A percentile compares a stretch with the other conserved stretches of the same genome.
Evolutionary conservation across 257 asterid species (phyloP).

Genomic region (Lycium barbarum): DNA sequence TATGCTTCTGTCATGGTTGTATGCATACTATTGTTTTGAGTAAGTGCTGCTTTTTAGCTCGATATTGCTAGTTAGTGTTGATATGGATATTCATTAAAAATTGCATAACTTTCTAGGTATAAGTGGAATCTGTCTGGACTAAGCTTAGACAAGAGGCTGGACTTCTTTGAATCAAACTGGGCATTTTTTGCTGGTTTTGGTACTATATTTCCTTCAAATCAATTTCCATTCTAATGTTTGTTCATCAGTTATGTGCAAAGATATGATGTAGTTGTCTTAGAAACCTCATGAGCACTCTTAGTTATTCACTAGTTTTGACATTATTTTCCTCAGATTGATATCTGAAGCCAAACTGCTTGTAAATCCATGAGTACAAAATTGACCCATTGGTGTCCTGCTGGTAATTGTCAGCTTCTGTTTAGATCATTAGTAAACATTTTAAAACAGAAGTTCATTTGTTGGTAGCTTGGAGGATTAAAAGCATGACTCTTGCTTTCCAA

Average conservation of each 20-base stretch:
- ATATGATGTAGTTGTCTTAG: conserved; percentile 15
- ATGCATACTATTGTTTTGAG: conserved; percentile 99
- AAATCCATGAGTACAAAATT: background rate
- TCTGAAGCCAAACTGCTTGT: background rate
- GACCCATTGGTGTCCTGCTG: conserved; percentile 14
- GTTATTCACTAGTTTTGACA: background rate
- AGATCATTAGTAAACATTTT: background rate
- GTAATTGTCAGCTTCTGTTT: conserved; percentile 16
- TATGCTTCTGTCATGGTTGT: conserved; percentile 94
- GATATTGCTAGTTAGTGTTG: conserved; percentile 26
- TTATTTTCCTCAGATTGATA: conserved; percentile 1
- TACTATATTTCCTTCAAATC: conserved; percentile 38
- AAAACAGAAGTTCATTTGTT: conserved; percentile 5
- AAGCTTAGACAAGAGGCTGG: conserved; percentile 94
- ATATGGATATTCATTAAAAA: conserved; percentile 27
- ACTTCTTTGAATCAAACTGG: conserved; percentile 98
- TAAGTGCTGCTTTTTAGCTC: conserved; percentile 52
- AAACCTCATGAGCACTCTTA: conserved; percentile 21
- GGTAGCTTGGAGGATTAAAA: no score
- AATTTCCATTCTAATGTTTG: background rate
- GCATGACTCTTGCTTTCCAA: no score
- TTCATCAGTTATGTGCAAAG: background rate
- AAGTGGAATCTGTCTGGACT: conserved; percentile 95
- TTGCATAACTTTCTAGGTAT: conserved; percentile 59
- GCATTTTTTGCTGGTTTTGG: conserved; percentile 98